Conservation (phyloP, 148 eudicot genomes). For the Spergularia bocconei region DNA sequence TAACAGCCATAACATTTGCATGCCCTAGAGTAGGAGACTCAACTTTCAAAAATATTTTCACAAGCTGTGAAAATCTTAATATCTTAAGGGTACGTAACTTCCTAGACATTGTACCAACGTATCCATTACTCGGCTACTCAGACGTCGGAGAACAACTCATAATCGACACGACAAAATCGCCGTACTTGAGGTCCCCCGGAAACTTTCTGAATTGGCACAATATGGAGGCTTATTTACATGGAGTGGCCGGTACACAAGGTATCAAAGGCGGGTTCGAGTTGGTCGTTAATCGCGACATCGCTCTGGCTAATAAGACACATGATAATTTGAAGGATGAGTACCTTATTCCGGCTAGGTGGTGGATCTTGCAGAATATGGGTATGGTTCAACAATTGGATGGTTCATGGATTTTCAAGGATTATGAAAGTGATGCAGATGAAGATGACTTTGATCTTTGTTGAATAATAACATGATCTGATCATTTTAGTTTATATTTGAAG, state of each 20-base stretch:
- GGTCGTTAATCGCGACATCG: slow-evolving; percentile 58
- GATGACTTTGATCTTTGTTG: slow-evolving; percentile 10
- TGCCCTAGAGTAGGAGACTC: slow-evolving; percentile 68
- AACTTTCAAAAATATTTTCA: slow-evolving; percentile 35
- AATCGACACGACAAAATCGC: slow-evolving; percentile 55
- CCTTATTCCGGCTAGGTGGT: slow-evolving; percentile 53
- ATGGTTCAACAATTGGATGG: slow-evolving; percentile 77
- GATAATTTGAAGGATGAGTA: slow-evolving; percentile 63
- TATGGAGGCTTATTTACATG: slow-evolving; percentile 73
- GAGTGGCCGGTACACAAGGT: slow-evolving; percentile 67
- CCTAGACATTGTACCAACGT: slow-evolving; percentile 56
- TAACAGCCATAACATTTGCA: slow-evolving; percentile 37
- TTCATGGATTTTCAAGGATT: slow-evolving; percentile 67
- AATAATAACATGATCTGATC: neutral
- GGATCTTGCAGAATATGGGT: slow-evolving; percentile 63
- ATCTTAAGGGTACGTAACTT: slow-evolving; percentile 46
- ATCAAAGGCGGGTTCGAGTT: slow-evolving; percentile 47
- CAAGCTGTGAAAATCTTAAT: slow-evolving; percentile 30
- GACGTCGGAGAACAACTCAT: slow-evolving; percentile 58
- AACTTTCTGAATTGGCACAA: slow-evolving; percentile 52
- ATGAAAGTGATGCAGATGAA: slow-evolving; percentile 42
- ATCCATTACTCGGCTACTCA: slow-evolving; percentile 52
- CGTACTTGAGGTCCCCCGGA: slow-evolving; percentile 53
- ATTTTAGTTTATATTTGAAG: neutral
- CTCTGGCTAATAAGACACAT: slow-evolving; percentile 49